Evolutionary conservation across 1,139 yeast species (phyloP), one percentile per base, ranked within the genome.

Genomic region (Candida sp.): DNA sequence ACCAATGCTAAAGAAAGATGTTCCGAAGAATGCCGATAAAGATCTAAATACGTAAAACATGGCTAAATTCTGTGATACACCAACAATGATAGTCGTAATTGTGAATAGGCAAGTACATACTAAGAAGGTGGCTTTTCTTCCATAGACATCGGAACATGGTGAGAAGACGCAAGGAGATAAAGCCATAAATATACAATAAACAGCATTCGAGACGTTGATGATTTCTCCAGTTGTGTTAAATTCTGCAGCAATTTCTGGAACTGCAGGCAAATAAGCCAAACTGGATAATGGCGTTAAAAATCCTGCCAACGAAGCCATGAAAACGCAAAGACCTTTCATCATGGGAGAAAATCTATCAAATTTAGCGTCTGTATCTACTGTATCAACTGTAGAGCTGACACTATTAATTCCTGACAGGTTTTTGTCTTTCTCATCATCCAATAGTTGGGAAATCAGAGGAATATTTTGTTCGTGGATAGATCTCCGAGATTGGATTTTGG

Each of bases 1-100:
- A 6, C 78, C 79, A 22, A 75, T 62, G 35, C 74, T 60, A 54
- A 77, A 77, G 45, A 77, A 77, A 0, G 79, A 68, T 1, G 81
- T 75, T 3, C 82, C 82, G 51, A 73, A 73, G 11, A 78, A 51
- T 0, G 79, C 82, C n/a, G 73, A 60, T 5, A 67, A 40, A 4
- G 75, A 66, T 48, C 82, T 59, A 48, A 77, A 77, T 0, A 77
- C 60, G 46, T 61, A 71, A 51, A 77, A 78, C 79, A 75, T 76
- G 5, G 77, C 72, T 39, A 78, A 52, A 49, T 78, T 69, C 35
- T 64, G 74, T 2, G 81, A 68, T 2, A 70, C 65, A 0, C 76
- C 80, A 4, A 73, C 73, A 6, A 74, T 49, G 1, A 67, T 52
- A 5, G 73, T 59, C 21, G 72, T 59, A 1, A 73, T 41, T 5